These are phyloP conservation scores for Phytopythium helicoides DNA, from an alignment of 352 stramenopile species.

Conservation along the genomic window DNA sequence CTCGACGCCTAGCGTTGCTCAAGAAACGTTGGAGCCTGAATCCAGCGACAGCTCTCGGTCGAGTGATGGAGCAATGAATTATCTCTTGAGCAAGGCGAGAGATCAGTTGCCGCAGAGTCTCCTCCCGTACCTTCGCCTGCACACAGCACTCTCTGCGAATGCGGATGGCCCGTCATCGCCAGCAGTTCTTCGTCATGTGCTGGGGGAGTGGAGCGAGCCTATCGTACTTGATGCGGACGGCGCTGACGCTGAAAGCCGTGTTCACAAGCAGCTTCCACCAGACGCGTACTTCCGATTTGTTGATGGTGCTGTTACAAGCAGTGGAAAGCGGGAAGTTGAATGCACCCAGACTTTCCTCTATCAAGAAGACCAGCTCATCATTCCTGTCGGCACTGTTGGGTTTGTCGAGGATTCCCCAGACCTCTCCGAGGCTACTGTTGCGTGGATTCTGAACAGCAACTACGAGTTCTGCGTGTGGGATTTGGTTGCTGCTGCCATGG, in stretches of 20 bases:
- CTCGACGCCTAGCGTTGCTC: constrained; percentile 32
- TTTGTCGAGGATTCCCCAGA: constrained; percentile 10
- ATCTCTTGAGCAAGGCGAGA: constrained; percentile 17
- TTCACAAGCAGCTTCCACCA: constrained; percentile 30
- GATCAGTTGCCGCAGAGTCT: constrained; percentile 35
- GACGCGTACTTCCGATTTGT: constrained; percentile 41
- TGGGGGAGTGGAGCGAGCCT: constrained; percentile 51
- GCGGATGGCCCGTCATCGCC: constrained; percentile 20
- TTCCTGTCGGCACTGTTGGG: constrained; percentile 43
- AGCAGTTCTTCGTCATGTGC: constrained; percentile 35
- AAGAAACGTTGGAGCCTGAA: constrained; percentile 17
- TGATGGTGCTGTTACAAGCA: constrained; percentile 9
- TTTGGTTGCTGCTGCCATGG: constrained; percentile 33
- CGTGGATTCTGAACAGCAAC: not conserved
- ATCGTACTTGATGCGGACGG: constrained; percentile 2
- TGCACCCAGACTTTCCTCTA: constrained; percentile 62
- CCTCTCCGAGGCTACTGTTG: too few species aligned
- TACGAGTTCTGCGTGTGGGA: constrained; percentile 39
- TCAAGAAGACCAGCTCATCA: constrained; percentile 35
- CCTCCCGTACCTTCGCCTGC: constrained; percentile 41
- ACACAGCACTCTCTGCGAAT: constrained; percentile 48
- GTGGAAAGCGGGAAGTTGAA: constrained; percentile 15
- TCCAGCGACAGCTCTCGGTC: too few species aligned
- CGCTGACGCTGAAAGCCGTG: constrained; percentile 1
- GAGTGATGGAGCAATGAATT: too few species aligned